These are phyloP conservation scores for Trichoderma atroviride DNA, from an alignment of 2,329 filamentous ascomycete species.

Conservation along the genomic window DNA sequence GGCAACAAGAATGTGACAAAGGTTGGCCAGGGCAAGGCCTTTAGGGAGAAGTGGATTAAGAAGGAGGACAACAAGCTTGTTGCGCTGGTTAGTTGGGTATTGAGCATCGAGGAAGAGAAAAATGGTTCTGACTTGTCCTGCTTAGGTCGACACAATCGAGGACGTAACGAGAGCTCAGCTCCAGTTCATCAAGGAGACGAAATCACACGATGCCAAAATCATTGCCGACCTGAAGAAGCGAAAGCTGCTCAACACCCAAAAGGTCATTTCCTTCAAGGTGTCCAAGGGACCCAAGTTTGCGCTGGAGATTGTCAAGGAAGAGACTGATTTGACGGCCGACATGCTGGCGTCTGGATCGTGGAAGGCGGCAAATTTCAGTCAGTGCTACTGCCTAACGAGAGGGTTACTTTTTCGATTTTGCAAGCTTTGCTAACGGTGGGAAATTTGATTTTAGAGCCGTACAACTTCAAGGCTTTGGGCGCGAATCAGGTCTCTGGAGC, in stretches of 20 bases:
- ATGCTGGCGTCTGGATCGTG: constrained; percentile 87
- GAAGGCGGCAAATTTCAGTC: constrained; percentile 84
- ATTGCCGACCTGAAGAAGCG: constrained; percentile 86
- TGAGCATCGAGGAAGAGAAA: neutral
- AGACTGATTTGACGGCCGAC: constrained; percentile 91
- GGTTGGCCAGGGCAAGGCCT: constrained; percentile 92
- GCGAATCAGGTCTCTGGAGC: constrained; percentile 64
- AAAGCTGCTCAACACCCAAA: constrained; percentile 82
- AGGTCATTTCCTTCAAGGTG: constrained; percentile 82
- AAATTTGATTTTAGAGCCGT: constrained; percentile 51
- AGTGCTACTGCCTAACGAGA: constrained; percentile 45
- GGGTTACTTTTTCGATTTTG: too few relatives aligned
- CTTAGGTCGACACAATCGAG: constrained; percentile 69
- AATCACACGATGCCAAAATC: constrained; percentile 73
- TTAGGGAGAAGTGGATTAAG: constrained; percentile 78
- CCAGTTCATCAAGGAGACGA: constrained; percentile 69
- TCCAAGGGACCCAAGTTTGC: constrained; percentile 87
- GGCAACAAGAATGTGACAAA: constrained; percentile 75
- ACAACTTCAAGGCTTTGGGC: constrained; percentile 73
- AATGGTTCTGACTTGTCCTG: neutral
- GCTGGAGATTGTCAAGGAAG: constrained; percentile 84
- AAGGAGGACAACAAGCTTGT: constrained; percentile 60
- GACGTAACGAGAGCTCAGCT: constrained; percentile 80
- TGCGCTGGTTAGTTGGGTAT: constrained; percentile 48
- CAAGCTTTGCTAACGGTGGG: neutral